These are phyloP conservation scores for Aspergillus nanangensis DNA, from an alignment of 495 filamentous ascomycete species.

Conservation along the genomic window DNA sequence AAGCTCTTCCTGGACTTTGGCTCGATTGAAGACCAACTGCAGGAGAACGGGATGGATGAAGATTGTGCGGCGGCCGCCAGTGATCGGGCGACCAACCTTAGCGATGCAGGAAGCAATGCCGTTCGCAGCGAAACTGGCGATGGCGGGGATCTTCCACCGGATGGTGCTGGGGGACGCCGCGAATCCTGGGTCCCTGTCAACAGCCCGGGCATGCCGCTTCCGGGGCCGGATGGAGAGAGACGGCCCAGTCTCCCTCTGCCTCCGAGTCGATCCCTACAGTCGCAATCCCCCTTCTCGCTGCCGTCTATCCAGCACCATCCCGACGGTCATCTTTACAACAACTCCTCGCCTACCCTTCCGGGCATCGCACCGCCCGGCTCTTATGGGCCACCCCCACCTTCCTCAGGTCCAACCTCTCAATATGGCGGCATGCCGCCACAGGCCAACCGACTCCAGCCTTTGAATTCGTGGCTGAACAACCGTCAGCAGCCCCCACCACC, in stretches of 20 bases:
- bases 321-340: slow-evolving; percentile 30
- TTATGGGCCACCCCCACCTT: slow-evolving; percentile 13
- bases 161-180: slow-evolving; percentile 33
- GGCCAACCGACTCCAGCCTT: slow-evolving; percentile 35
- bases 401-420: slow-evolving; percentile 27
- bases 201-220: slow-evolving; percentile 33
- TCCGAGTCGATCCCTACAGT: slow-evolving; percentile 30
- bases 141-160: slow-evolving; percentile 25
- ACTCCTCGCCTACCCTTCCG: slow-evolving; percentile 35
- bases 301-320: slow-evolving; percentile 42
- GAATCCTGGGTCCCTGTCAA: slow-evolving; percentile 45
- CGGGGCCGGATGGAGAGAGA: slow-evolving; percentile 35
- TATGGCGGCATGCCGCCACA: slow-evolving; percentile 23
- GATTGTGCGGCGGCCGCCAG: slow-evolving; percentile 22
- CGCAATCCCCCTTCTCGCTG: slow-evolving; percentile 37
- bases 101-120: slow-evolving; percentile 38
- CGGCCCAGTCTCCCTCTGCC: slow-evolving; percentile 42
- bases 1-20: slow-evolving; percentile 56
- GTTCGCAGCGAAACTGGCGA: slow-evolving; percentile 41
- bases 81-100: slow-evolving; percentile 32
- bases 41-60: slow-evolving; percentile 26
- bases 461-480: slow-evolving; percentile 36
- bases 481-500: slow-evolving; percentile 32
- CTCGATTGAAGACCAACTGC: slow-evolving; percentile 43
- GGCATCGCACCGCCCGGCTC: slow-evolving; percentile 20